Conservation (phyloP, 768 basidiomycete species). For the Phanerochaete sordida region DNA sequence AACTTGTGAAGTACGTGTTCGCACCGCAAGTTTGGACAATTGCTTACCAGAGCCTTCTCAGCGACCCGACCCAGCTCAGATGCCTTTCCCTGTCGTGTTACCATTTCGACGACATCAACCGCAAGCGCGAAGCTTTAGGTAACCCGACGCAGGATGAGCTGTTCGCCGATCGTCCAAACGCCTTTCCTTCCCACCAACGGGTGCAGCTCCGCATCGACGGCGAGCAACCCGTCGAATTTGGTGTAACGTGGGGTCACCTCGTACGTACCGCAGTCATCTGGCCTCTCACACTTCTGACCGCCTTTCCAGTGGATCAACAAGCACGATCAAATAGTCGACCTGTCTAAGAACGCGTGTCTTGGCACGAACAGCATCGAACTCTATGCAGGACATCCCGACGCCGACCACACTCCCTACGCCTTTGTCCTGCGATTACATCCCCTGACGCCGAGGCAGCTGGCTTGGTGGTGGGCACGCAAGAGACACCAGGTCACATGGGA, state of each 20-base stretch:
- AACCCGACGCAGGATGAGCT: not conserved
- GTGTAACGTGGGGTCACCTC: not conserved
- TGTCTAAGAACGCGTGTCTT: not conserved
- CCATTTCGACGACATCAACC: constrained; percentile 4
- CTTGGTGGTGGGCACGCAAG: not conserved
- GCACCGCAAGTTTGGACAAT: not conserved
- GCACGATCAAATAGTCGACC: not conserved
- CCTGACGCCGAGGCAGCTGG: constrained; percentile 11
- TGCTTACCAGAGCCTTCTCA: not conserved
- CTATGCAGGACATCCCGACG: constrained; percentile 1
- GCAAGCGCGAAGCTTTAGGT: not conserved
- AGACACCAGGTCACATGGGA: not conserved
- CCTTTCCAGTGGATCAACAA: not conserved
- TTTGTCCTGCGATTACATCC: constrained; percentile 17
- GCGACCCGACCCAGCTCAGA: constrained; percentile 11
- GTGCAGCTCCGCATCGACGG: not conserved
- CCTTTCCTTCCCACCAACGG: not conserved
- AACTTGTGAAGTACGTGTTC: constrained; percentile 4
- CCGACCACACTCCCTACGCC: constrained; percentile 14
- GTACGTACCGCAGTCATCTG: not conserved
- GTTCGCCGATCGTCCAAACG: not conserved
- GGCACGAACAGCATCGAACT: constrained; percentile 16
- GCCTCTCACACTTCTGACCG: not conserved
- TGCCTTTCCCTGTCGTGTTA: constrained; percentile 16
- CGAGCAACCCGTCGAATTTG: not conserved